Conservation (phyloP, 202 grass and related monocot genomes). For the Sporobolus alterniflorus region DNA sequence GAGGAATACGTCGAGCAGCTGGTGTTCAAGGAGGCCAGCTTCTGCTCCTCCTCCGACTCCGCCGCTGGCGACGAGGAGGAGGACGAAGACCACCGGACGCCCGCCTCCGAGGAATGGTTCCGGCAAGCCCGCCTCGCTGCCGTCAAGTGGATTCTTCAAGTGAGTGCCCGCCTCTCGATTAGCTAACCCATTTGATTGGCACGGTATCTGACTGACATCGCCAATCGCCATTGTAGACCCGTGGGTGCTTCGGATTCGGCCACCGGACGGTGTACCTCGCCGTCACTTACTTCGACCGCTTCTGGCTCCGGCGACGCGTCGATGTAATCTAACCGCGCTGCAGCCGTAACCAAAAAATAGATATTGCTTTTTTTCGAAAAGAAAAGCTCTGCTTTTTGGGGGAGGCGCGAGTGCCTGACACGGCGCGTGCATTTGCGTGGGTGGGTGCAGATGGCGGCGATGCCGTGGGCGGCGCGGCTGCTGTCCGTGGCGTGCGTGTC, state of each 20-base stretch:
- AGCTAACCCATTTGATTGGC: conserved; percentile 4
- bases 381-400: conserved; percentile 9
- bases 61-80: conserved; percentile 16
- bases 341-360: conserved; percentile 2
- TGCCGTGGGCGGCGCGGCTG: conserved; percentile 76
- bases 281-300: conserved; percentile 80
- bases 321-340: conserved; percentile 59
- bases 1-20: conserved; percentile 72
- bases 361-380: neutral
- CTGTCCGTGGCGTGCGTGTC: conserved; percentile 86
- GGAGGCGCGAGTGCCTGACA: conserved; percentile 14
- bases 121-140: conserved; percentile 50
- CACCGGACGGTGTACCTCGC: conserved; percentile 88
- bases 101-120: conserved; percentile 66
- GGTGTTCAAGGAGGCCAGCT: conserved; percentile 68
- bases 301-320: conserved; percentile 72
- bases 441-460: conserved; percentile 52
- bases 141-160: conserved; percentile 83
- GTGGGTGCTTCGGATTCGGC: conserved; percentile 65
- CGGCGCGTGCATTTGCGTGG: conserved; percentile 33
- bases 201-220: conserved; percentile 20
- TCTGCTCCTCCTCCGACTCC: conserved; percentile 47
- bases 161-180: conserved; percentile 44
- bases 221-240: conserved; percentile 56
- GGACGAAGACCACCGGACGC: conserved; percentile 29